Base-by-base conservation (phyloP, 2,329 filamentous ascomycete genomes). In the Phoma sp. region DNA sequence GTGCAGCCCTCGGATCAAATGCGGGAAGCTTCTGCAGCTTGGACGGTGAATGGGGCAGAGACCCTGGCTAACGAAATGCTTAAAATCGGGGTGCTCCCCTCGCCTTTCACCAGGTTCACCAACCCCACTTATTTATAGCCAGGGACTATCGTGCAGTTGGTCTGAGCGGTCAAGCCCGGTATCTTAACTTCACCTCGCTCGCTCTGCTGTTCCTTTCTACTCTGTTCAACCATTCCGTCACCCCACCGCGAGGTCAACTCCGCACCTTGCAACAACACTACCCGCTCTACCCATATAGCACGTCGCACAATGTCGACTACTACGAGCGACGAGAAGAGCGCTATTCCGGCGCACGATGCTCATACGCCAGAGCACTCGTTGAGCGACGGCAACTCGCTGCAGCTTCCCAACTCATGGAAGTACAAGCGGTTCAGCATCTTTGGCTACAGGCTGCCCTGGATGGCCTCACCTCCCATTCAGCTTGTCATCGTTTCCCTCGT, bases 401-500 rank as follows among this genome's bases (percentile, higher is more conserved):
- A 69, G 46, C 68, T 74, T 7, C 79, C 78, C 21, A 70, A 66
- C 33, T 77, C 77, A 29, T 82, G 80, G 80, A 81, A 76, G 67
- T 82, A 82, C 72, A 76, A 71, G 65, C 64, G 69, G 21, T 50
- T 74, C 54, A 77, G 66, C 59, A 54, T 81, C 40, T 69, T 77
- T 14, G 72, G 75, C 36, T 65, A 74, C 67, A 75, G 64, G 28
- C 59, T 82, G 39, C 78, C 79, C 25, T 81, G 76, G 74, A 81
- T 79, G 66, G 80, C 80, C 49, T 80, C 78, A 45, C 80, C 80
- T 18, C 73, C 77, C 20, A 66, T 75, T 11, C 80, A 82, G 69
- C 73, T 82, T 30, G 58, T 80, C 43, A 74, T 83, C 40, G 79
- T 82, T 25, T 77, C 80, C 34, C 75, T 82, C 36, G 80, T 82